These are phyloP conservation scores for Choanephora cucurbitarum DNA, from an alignment of 371 early-diverging fungal species.

Conservation along the genomic window DNA sequence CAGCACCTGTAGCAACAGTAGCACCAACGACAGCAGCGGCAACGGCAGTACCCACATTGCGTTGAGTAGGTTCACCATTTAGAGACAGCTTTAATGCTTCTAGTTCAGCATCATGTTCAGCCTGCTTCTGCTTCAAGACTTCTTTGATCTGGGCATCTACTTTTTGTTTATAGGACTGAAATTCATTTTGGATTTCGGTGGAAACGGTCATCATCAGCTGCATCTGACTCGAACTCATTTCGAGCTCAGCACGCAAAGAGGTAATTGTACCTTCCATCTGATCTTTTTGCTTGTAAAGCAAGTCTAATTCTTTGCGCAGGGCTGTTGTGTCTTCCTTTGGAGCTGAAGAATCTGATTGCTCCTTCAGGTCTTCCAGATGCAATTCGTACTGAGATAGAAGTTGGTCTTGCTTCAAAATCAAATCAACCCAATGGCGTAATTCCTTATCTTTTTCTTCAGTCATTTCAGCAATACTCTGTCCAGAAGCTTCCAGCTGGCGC, in stretches of 20 bases:
- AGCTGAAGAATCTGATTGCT: constrained; percentile 7
- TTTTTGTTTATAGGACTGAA: constrained; percentile 18
- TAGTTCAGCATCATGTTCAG: constrained; percentile 15
- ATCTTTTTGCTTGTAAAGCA: constrained; percentile 19
- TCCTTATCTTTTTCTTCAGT: constrained; percentile 26
- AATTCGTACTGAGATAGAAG: constrained; percentile 18
- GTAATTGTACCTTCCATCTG: constrained; percentile 21
- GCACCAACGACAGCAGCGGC: constrained; percentile 3
- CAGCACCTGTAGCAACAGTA: constrained; percentile 7
- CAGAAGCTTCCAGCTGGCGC: constrained; percentile 13
- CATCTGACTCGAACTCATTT: constrained; percentile 35
- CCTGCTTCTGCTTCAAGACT: constrained; percentile 7
- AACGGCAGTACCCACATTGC: constrained; percentile 2
- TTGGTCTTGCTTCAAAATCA: constrained; percentile 26
- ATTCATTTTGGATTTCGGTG: constrained; percentile 36
- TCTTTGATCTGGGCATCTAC: constrained; percentile 14
- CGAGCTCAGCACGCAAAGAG: constrained; percentile 26
- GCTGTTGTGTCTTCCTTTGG: constrained; percentile 11
- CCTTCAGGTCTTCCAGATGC: constrained; percentile 9
- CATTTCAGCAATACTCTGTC: constrained; percentile 9
- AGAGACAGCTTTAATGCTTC: constrained; percentile 16
- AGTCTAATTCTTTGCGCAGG: constrained; percentile 21
- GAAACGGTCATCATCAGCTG: constrained; percentile 34
- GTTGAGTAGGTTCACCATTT: neutral
- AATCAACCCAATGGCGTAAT: constrained; percentile 21